Base-by-base conservation (phyloP, 2,329 filamentous ascomycete genomes). In the Diaporthe ampelina region DNA sequence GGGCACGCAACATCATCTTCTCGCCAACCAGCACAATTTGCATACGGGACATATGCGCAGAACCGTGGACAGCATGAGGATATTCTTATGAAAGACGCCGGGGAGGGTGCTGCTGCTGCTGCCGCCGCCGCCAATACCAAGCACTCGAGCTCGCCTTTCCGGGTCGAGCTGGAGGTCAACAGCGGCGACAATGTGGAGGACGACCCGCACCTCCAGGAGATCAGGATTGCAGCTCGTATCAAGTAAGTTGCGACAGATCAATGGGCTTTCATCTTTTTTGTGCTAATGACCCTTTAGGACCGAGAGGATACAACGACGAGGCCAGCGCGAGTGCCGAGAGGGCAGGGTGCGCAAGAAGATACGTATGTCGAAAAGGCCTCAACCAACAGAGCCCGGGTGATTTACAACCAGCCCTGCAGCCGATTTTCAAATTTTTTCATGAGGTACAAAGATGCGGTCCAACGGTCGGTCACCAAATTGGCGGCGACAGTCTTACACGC, bases 181-280 rank as follows among this genome's bases (percentile, higher is more conserved):
- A 37, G 48, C 19, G 61, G 29, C 35, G 24, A 58, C 8, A 43
- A 26, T 11, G 0, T 59, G 52, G 50, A 74, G 32, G 56, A 58
- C 3, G 71, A 54, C 26, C 59, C 71, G 17, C 50, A 58, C 24
- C 37, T 73, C 8, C 61, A 70, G 40, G 54, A n/a, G 9, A 52
- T 73, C 13, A 59, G 61, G 19, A 59, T 73, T 40, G 71, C 63
- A 58, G 61, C 71, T 15, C 61, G 61, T 21, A 73, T 73, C 52
- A 69, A 69, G 71, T 69, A n/a, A 70, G 71, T 63, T 5, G 24
- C 35, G 6, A 3, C 4, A 6, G 13, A 10, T 6, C 10, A 10
- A 17, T 9, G 8, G 13, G n/a, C 4, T 37, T 21, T 21, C 24
- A 5, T 5, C n/a, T 8, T 26, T 26, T 17, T 17, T 43, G 10